Percentiles rank a stretch among this genome's conserved stretches.
These are phyloP conservation scores for Halophytophthora polymorphica DNA, from an alignment of 352 stramenopile species.

Conservation along the genomic window DNA sequence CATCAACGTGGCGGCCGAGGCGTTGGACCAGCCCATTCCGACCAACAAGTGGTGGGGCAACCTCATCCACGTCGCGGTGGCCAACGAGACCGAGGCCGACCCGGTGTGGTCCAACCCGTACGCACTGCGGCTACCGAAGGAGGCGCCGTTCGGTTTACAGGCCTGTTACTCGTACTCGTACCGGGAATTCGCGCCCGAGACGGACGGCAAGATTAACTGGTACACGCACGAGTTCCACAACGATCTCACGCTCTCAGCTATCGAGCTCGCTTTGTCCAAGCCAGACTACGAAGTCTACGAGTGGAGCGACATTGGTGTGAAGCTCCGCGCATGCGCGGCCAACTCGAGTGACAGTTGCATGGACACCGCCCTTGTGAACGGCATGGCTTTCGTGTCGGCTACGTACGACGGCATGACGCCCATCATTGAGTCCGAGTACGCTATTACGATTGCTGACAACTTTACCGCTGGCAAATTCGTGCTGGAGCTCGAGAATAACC, in stretches of 20 bases:
- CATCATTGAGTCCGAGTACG: slow-evolving; percentile 42
- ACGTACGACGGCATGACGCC: slow-evolving; percentile 59
- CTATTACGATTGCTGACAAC: slow-evolving; percentile 42
- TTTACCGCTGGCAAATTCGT: slow-evolving; percentile 48
- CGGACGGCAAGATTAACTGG: slow-evolving; percentile 52
- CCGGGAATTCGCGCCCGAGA: slow-evolving; percentile 32
- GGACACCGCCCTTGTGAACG: slow-evolving; percentile 52
- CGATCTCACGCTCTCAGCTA: slow-evolving; percentile 60
- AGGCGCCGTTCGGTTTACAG: slow-evolving; percentile 48
- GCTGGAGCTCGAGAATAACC: slow-evolving; percentile 58
- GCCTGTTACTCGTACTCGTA: slow-evolving; percentile 64
- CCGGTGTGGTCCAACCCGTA: slow-evolving; percentile 70
- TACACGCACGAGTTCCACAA: slow-evolving; percentile 64
- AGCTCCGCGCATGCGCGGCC: slow-evolving; percentile 48
- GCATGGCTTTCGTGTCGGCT: slow-evolving; percentile 71
- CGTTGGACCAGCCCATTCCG: slow-evolving; percentile 52
- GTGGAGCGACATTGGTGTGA: slow-evolving; percentile 62
- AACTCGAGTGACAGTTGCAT: slow-evolving; percentile 36
- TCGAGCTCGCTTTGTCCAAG: slow-evolving; percentile 46
- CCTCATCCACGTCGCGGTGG: slow-evolving; percentile 50
- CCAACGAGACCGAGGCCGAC: slow-evolving; percentile 38
- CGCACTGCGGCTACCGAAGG: slow-evolving; percentile 46
- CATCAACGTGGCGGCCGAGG: slow-evolving; percentile 53
- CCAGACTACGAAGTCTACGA: slow-evolving; percentile 61
- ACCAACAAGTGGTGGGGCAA: slow-evolving; percentile 86